Conservation (phyloP, 305 asterid genomes). For the Nicotiana rustica region DNA sequence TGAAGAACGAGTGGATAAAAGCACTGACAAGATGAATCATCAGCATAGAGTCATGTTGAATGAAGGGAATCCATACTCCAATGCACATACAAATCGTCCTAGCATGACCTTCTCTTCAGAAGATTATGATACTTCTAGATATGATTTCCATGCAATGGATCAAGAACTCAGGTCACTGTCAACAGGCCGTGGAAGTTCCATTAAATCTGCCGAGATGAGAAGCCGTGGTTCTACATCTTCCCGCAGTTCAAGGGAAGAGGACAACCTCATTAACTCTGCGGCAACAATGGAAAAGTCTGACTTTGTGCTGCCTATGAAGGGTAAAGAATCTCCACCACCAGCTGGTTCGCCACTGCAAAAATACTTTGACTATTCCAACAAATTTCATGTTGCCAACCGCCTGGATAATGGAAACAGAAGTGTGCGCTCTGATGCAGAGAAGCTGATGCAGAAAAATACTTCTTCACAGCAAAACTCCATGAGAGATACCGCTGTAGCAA, state of each 20-base stretch:
- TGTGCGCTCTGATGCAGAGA: conserved; percentile 54
- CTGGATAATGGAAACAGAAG: conserved; percentile 61
- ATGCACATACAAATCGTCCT: conserved; percentile 45
- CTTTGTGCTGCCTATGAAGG: conserved; percentile 48
- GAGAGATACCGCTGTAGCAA: conserved; percentile 60
- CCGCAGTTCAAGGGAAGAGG: conserved; percentile 59
- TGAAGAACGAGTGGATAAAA: conserved; percentile 47
- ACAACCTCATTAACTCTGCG: conserved; percentile 38
- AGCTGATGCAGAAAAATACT: conserved; percentile 45
- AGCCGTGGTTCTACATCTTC: conserved; percentile 53
- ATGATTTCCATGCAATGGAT: conserved; percentile 66
- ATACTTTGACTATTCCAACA: conserved; percentile 70
- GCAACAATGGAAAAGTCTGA: conserved; percentile 41
- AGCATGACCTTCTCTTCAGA: conserved; percentile 60
- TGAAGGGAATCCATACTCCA: conserved; percentile 39
- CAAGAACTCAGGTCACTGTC: conserved; percentile 46
- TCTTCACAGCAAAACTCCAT: conserved; percentile 45
- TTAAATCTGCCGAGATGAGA: conserved; percentile 46
- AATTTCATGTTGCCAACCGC: conserved; percentile 45
- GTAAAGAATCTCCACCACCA: conserved; percentile 55
- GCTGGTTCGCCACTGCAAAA: conserved; percentile 76
- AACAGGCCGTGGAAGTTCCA: conserved; percentile 45
- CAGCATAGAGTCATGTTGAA: conserved; percentile 31
- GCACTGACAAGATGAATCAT: conserved; percentile 41
- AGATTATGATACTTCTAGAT: conserved; percentile 68